Evolutionary conservation across 192 early-diverging fungal genomes (phyloP).

Genomic region (Glomus cerebriforme): DNA sequence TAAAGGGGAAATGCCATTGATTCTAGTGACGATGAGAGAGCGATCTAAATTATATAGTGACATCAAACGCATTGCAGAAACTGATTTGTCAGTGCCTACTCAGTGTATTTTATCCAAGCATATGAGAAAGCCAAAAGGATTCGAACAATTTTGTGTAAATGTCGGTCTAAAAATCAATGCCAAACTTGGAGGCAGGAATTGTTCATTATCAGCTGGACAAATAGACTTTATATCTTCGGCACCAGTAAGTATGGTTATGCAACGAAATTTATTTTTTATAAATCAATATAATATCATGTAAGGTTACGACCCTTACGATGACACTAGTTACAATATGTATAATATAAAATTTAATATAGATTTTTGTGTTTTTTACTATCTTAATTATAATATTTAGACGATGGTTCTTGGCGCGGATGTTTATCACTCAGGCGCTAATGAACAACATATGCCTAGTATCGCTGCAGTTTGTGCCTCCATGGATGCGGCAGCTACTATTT

Average conservation of each 20-base stretch:
- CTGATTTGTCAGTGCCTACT: not conserved
- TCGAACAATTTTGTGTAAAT: slow-evolving; percentile 19
- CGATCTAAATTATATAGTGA: not conserved
- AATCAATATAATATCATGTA: no score
- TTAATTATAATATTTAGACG: not conserved
- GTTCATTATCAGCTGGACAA: not conserved
- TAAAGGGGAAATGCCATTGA: not conserved
- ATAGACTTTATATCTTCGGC: not conserved
- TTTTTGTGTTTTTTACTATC: not conserved
- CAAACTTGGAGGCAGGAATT: slow-evolving; percentile 3
- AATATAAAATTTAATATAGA: no score
- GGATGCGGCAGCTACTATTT: slow-evolving; percentile 56
- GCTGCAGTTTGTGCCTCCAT: slow-evolving; percentile 45
- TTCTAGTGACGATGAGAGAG: not conserved
- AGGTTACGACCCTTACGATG: no score
- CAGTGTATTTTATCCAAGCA: not conserved
- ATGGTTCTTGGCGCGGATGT: slow-evolving; percentile 4
- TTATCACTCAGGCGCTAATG: slow-evolving; percentile 20
- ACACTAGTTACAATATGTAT: not conserved
- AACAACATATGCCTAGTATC: slow-evolving; percentile 12
- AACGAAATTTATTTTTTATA: no score
- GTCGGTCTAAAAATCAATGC: not conserved
- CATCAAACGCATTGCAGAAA: not conserved
- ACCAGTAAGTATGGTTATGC: slow-evolving; percentile 1
- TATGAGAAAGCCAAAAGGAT: not conserved